A percentile compares a stretch with the other conserved stretches of the same genome.
Conservation (phyloP, 495 filamentous ascomycete genomes). For the Tetracladium setigerum region DNA sequence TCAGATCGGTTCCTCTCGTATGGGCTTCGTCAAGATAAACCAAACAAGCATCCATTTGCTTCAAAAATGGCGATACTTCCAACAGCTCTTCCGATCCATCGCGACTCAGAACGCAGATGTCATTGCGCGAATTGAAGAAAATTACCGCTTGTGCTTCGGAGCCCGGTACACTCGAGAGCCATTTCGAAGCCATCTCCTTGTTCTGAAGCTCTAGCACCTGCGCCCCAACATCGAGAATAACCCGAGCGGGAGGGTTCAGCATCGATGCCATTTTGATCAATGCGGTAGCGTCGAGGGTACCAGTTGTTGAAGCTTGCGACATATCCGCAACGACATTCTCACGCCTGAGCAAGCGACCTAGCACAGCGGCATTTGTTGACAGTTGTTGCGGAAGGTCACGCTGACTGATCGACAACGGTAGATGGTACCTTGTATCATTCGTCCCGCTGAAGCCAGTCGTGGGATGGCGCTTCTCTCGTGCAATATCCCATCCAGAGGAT, state of each 20-base stretch:
- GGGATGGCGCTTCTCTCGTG: constrained; percentile 33
- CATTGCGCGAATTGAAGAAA: constrained; percentile 44
- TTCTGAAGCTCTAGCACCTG: constrained; percentile 63
- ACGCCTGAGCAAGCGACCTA: constrained; percentile 44
- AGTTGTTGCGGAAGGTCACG: constrained; percentile 46
- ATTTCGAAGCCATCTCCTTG: constrained; percentile 38
- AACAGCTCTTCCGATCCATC: constrained; percentile 41
- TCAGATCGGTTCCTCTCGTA: constrained; percentile 68
- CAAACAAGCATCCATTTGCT: constrained; percentile 53
- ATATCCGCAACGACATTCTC: constrained; percentile 44
- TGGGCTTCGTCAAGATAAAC: constrained; percentile 73
- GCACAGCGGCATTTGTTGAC: constrained; percentile 59
- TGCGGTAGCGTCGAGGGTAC: constrained; percentile 28
- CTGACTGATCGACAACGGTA: constrained; percentile 50
- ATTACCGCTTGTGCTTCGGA: constrained; percentile 39
- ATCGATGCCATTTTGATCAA: constrained; percentile 38
- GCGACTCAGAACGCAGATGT: constrained; percentile 36
- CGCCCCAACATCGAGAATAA: constrained; percentile 69
- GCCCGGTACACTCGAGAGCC: constrained; percentile 29
- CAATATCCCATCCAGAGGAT: constrained; percentile 65
- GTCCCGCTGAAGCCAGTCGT: constrained; percentile 69
- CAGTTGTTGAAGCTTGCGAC: constrained; percentile 2
- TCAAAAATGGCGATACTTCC: constrained; percentile 50
- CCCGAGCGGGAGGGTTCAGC: constrained; percentile 35
- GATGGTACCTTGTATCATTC: constrained; percentile 51